Evolutionary conservation across 768 basidiomycete species (phyloP), one percentile per base, ranked within the genome.

Genomic region (Podaxis mareebaensis): DNA sequence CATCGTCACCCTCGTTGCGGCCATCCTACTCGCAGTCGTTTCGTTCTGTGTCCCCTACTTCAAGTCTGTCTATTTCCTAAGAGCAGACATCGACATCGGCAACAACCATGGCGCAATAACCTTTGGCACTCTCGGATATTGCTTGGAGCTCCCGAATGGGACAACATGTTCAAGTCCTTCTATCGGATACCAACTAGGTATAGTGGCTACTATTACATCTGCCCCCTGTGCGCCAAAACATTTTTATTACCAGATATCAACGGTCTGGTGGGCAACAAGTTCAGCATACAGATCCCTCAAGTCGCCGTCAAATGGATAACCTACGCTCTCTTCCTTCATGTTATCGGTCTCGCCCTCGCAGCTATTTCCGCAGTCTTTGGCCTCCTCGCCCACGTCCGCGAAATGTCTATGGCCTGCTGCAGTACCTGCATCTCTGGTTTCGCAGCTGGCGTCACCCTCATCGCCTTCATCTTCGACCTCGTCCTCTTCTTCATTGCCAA

Each of bases 251-350:
- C 66, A 96, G 95, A 98, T 69, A 85, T 96, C 67, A 93, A 95
- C 69, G 71, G 79, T 40, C 82, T 98, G 1, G 85, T 97, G 36
- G 92, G 89, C 5, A 83, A 93, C 73, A 75, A 81, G 3, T 77
- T 84, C 2, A 69, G 79, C 28, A 76, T 96, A 39, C 74, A 93
- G 67, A 92, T 98, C 56, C 94, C 95, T 1, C 79, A 86, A 61
- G 85, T 93, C 5, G 83, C 88, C 55, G 91, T 95, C 65, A 96
- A 97, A 79, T 98, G 96, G 93, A 79, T 98, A 71, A 99, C 97
- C 10, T 96, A 96, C 70, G 89, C 88, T 24, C 87, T 99, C 67
- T 87, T 98, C 66, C 83, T 99, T 15, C 96, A 99, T 72, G 87
- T 97, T 64, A 87, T 95, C 62, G 96, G 93, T 15, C 86, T 98